Conservation (phyloP, 1,139 yeast genomes). For the Yamadazyma taylorii region DNA sequence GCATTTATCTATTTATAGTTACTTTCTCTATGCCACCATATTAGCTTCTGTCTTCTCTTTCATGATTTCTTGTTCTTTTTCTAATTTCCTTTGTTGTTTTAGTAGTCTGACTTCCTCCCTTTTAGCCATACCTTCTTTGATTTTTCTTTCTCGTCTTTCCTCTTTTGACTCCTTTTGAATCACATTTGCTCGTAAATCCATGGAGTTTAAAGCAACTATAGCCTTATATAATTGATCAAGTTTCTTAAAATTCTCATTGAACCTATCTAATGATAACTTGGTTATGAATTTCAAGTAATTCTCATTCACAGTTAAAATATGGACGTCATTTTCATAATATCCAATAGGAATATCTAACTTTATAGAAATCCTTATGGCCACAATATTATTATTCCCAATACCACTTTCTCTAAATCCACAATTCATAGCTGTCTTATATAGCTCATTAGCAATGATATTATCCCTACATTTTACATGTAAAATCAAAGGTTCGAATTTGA, state of each 20-base stretch:
- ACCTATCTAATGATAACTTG: slow-evolving; percentile 54
- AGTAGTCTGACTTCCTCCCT: slow-evolving; percentile 34
- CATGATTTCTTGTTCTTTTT: slow-evolving; percentile 1
- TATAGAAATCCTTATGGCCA: slow-evolving; percentile 73
- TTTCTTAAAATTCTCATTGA: slow-evolving; percentile 60
- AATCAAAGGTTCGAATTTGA: slow-evolving; percentile 82
- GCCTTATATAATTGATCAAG: slow-evolving; percentile 47
- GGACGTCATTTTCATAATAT: slow-evolving; percentile 31
- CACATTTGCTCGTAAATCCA: slow-evolving; percentile 1
- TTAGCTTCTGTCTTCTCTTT: background rate
- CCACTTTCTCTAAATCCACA: slow-evolving; percentile 90
- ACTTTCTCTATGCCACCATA: too few relatives aligned
- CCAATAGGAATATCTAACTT: slow-evolving; percentile 77
- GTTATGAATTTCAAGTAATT: slow-evolving; percentile 52
- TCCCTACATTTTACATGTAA: slow-evolving; percentile 79
- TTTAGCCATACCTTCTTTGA: slow-evolving; percentile 58
- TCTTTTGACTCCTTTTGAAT: slow-evolving; percentile 44
- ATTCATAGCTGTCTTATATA: slow-evolving; percentile 72
- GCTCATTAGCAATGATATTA: slow-evolving; percentile 52
- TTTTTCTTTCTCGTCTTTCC: slow-evolving; percentile 59
- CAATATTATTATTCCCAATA: slow-evolving; percentile 75
- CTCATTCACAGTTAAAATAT: slow-evolving; percentile 46
- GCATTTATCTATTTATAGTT: too few relatives aligned
- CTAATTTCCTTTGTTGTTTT: slow-evolving; percentile 19
- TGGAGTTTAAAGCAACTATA: slow-evolving; percentile 30